A percentile compares a stretch with the other conserved stretches of the same genome.
phyloP scores from a whole-genome alignment of 2,329 filamentous ascomycete genomes.

The Pseudocercospora cruenta region DNA sequence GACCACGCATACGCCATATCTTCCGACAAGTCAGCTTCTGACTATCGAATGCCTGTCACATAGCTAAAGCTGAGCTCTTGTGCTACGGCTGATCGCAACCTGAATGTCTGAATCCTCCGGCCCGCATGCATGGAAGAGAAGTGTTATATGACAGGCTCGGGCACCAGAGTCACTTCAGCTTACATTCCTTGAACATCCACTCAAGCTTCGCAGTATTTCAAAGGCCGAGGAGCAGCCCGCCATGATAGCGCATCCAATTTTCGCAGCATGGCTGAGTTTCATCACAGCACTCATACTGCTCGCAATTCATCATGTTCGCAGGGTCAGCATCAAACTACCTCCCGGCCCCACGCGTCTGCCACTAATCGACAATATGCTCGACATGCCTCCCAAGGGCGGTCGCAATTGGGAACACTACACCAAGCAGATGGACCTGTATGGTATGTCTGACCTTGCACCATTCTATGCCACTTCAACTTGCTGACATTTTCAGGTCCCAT shows the following conservation, averaged over 20 bases:
- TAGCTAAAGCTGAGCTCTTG: neutral
- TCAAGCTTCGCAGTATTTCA: neutral
- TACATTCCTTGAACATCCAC: too few species aligned
- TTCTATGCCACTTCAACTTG: too few species aligned
- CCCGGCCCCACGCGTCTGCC: conserved; percentile 5
- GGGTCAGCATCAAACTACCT: neutral
- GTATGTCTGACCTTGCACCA: neutral
- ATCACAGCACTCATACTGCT: neutral
- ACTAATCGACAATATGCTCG: conserved; percentile 31
- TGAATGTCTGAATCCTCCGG: neutral
- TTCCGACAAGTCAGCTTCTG: neutral
- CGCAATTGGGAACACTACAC: conserved; percentile 49
- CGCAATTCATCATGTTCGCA: neutral
- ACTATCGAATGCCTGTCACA: too few species aligned
- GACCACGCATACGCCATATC: neutral
- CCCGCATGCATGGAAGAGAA: neutral
- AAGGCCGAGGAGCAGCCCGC: neutral
- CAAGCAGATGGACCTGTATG: conserved; percentile 42
- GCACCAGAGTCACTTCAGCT: neutral
- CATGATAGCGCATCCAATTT: neutral
- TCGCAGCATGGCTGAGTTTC: neutral
- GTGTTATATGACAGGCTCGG: neutral
- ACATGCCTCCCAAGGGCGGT: conserved; percentile 32
- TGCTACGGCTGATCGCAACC: neutral
- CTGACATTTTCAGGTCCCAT: neutral